Percentiles rank a stretch among this genome's conserved stretches.
These are phyloP conservation scores for Colletotrichum eleusines DNA, from an alignment of 2,329 filamentous ascomycete genomes.

Conservation along the genomic window DNA sequence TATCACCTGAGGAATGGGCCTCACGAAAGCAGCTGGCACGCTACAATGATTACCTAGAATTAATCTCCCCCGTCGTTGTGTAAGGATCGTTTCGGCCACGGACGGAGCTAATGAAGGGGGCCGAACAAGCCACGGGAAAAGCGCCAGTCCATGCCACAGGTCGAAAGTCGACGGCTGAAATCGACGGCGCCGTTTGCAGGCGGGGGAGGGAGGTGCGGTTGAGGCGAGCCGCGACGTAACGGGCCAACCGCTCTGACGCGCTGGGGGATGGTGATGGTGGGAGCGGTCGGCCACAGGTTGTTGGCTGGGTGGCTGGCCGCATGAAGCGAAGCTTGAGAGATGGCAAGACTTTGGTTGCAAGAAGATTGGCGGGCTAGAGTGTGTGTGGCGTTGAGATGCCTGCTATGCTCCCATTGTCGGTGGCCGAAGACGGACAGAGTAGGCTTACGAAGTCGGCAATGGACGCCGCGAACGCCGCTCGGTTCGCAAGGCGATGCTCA, in stretches of 20 bases:
- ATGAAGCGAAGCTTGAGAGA: not conserved
- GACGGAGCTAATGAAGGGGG: not conserved
- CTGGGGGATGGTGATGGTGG: not conserved
- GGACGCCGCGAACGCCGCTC: conserved; percentile 23
- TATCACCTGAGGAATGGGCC: conserved; percentile 1
- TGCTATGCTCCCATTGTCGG: not conserved
- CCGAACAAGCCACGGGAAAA: conserved; percentile 6
- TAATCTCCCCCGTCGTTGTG: not conserved
- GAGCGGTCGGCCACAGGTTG: conserved; percentile 2
- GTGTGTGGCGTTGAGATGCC: not conserved
- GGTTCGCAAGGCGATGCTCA: conserved; percentile 18
- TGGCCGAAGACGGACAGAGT: conserved; percentile 28
- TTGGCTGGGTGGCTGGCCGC: conserved; percentile 4
- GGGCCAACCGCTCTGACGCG: conserved; percentile 31
- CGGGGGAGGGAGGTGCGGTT: conserved; percentile 17
- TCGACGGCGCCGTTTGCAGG: conserved; percentile 32
- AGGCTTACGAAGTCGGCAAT: conserved; percentile 9
- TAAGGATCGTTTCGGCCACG: not conserved
- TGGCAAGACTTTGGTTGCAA: not conserved
- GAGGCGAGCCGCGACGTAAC: conserved; percentile 24
- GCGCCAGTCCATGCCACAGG: conserved; percentile 18
- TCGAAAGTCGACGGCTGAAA: not conserved
- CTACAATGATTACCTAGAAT: conserved; percentile 16
- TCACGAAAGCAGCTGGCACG: conserved; percentile 20
- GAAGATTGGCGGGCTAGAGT: not conserved